phyloP scores from a whole-genome alignment of 2,329 filamentous ascomycete genomes.

The Fusarium armeniacum region DNA sequence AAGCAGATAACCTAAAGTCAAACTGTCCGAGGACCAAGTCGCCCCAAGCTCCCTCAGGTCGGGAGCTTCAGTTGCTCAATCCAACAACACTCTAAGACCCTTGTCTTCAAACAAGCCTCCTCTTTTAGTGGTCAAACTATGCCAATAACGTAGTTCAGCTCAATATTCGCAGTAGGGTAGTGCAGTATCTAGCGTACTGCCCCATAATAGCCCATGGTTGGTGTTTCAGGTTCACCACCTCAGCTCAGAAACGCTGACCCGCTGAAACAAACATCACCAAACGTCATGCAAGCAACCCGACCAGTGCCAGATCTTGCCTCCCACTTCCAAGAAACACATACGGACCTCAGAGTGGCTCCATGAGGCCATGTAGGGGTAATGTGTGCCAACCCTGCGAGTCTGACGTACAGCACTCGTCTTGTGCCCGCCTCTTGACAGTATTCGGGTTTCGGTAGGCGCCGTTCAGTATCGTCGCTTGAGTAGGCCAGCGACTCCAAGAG shows the following conservation, averaged over 20 bases:
- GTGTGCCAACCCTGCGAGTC: conserved; percentile 32
- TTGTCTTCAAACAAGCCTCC: conserved; percentile 39
- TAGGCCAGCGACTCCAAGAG: conserved; percentile 3
- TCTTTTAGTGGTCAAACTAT: conserved; percentile 34
- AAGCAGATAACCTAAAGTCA: conserved; percentile 22
- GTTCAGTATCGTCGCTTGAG: conserved; percentile 14
- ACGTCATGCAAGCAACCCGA: conserved; percentile 39
- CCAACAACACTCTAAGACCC: conserved; percentile 31
- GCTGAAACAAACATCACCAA: conserved; percentile 47
- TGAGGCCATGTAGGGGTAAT: conserved; percentile 34
- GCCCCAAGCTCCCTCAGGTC: conserved; percentile 8
- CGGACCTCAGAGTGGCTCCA: conserved; percentile 26
- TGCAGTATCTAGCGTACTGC: conserved; percentile 30
- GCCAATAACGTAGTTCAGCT: conserved; percentile 33
- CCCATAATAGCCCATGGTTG: conserved; percentile 44
- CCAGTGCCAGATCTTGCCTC: conserved; percentile 20
- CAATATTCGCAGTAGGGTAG: conserved; percentile 31
- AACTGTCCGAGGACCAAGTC: conserved; percentile 8
- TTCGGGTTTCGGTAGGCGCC: conserved; percentile 45
- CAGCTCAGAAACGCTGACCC: conserved; percentile 40
- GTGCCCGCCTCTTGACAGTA: conserved; percentile 23
- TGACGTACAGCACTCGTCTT: conserved; percentile 39
- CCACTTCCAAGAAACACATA: conserved; percentile 37
- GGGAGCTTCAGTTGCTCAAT: conserved; percentile 18
- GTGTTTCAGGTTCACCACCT: conserved; percentile 46